Percentiles rank a stretch among this genome's conserved stretches.
phyloP scores from a whole-genome alignment of 176 grass and related monocot genomes.

The Cymbopogon citratus region DNA sequence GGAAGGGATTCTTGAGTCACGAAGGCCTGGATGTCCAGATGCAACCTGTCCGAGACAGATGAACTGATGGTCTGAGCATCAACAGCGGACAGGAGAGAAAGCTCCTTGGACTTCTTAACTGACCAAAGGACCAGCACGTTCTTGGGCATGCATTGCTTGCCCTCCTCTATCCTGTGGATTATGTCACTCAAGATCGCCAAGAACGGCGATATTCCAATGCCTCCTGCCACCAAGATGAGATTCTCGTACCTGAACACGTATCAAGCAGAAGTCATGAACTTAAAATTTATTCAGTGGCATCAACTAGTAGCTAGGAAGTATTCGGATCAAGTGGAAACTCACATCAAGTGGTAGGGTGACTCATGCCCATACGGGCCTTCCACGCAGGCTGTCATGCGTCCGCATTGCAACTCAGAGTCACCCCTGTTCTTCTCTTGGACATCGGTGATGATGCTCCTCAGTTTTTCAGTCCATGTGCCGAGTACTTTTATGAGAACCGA shows the following conservation, averaged over 20 bases:
- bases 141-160: conserved; percentile 62
- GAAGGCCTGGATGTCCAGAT: conserved; percentile 75
- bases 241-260: conserved; percentile 70
- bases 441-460: conserved; percentile 56
- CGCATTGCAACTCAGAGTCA: conserved; percentile 8
- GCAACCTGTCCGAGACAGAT: conserved; percentile 49
- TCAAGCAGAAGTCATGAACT: not conserved
- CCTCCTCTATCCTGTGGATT: conserved; percentile 63
- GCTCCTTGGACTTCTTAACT: conserved; percentile 79
- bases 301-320: not conserved
- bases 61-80: conserved; percentile 58
- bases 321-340: conserved; percentile 29
- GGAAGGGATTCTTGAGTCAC: conserved; percentile 75
- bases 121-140: conserved; percentile 89
- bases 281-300: not conserved
- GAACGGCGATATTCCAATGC: conserved; percentile 89
- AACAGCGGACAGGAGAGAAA: conserved; percentile 71
- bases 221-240: conserved; percentile 94
- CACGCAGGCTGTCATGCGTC: conserved; percentile 64
- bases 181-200: conserved; percentile 90
- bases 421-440: conserved; percentile 35
- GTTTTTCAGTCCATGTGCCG: conserved; percentile 73
- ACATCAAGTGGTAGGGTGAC: conserved; percentile 94
- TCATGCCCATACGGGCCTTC: conserved; percentile 97
- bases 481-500: conserved; percentile 94